These are phyloP conservation scores for Colletotrichum tropicicola DNA, from an alignment of 2,329 filamentous ascomycete genomes.

Conservation along the genomic window DNA sequence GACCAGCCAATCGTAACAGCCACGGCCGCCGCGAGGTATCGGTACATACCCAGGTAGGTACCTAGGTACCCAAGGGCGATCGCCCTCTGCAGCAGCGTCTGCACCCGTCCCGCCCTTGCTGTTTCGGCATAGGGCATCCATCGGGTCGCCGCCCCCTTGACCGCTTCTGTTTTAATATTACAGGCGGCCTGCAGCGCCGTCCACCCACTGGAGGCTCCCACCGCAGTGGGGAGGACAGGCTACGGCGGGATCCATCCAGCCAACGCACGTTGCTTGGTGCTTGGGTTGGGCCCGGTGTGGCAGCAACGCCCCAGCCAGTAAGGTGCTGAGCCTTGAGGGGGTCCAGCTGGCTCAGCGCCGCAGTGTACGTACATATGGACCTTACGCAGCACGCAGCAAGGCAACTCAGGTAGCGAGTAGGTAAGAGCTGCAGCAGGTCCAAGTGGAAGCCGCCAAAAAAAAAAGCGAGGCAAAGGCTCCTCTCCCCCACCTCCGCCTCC, in stretches of 20 bases:
- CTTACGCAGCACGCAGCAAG: too few relatives aligned
- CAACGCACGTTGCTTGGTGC: slow-evolving; percentile 31
- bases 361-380: too few relatives aligned
- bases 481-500: background rate
- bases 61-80: background rate
- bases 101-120: slow-evolving; percentile 12
- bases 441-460: background rate
- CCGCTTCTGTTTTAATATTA: slow-evolving; percentile 26
- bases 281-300: slow-evolving; percentile 7
- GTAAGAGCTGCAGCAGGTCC: too few relatives aligned
- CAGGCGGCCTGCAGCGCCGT: slow-evolving; percentile 20
- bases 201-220: background rate
- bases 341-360: background rate
- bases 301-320: background rate
- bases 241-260: slow-evolving; percentile 3
- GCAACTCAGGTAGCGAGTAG: too few relatives aligned
- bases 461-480: slow-evolving; percentile 6
- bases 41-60: too few relatives aligned
- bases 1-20: background rate
- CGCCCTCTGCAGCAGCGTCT: slow-evolving; percentile 1
- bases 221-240: too few relatives aligned
- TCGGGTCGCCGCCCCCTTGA: slow-evolving; percentile 25
- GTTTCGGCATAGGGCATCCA: slow-evolving; percentile 26
- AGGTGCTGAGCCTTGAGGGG: background rate
- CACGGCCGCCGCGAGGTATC: too few relatives aligned